A percentile compares a stretch with the other conserved stretches of the same genome.
Evolutionary conservation across 345 rosid genomes (phyloP).

Genomic region (Eucalyptus sp.): DNA sequence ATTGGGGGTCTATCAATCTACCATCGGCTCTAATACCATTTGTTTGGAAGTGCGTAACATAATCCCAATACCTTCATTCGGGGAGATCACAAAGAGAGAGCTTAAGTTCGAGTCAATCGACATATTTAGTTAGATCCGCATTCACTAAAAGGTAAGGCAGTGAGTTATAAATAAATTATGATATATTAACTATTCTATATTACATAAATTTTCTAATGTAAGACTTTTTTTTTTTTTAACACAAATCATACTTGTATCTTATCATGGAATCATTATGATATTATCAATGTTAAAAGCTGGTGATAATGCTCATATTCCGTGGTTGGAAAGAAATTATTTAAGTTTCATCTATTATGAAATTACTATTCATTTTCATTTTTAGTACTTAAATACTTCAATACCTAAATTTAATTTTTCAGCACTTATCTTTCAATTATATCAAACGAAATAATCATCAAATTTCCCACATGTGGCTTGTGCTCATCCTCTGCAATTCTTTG

Average conservation of each 20-base stretch:
- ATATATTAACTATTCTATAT: too few species aligned
- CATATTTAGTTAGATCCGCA: too few species aligned
- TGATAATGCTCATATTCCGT: background rate
- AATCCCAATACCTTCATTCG: rapidly evolving
- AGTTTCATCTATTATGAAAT: background rate
- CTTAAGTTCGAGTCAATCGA: rapidly evolving
- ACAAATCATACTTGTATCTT: background rate
- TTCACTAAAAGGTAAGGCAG: too few species aligned
- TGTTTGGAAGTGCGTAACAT: rapidly evolving
- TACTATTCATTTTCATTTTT: background rate
- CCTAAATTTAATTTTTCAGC: background rate
- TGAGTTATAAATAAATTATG: background rate
- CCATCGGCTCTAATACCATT: too few species aligned
- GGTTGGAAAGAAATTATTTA: background rate
- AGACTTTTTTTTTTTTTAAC: too few species aligned
- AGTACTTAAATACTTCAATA: background rate
- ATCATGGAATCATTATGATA: background rate
- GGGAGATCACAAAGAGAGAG: too few species aligned
- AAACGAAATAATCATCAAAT: background rate
- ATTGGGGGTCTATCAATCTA: background rate
- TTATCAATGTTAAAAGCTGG: background rate
- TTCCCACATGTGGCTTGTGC: background rate
- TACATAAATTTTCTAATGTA: too few species aligned
- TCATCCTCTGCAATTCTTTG: background rate
- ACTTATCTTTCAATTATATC: background rate